Conservation (phyloP, 306 rosid genomes). For the Vachellia pachyceras region DNA sequence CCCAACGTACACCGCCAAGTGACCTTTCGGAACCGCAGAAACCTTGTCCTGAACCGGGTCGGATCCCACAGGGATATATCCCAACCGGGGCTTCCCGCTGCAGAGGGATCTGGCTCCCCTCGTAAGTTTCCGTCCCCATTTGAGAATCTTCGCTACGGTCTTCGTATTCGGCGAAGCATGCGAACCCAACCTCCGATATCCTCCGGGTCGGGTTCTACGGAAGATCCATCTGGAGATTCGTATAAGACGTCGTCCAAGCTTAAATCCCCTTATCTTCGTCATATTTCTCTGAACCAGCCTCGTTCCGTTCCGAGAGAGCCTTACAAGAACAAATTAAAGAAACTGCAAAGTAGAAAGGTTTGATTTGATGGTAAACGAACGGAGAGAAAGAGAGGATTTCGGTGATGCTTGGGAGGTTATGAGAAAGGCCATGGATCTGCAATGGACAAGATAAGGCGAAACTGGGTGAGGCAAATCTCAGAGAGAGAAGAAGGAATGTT, state of each 20-base stretch:
- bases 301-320: neutral
- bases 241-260: constrained; percentile 60
- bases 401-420: constrained; percentile 18
- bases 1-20: constrained; percentile 87
- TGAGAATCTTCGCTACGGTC: constrained; percentile 52
- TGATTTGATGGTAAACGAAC: neutral
- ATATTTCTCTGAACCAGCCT: constrained; percentile 17
- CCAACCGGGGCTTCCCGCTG: constrained; percentile 38
- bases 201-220: constrained; percentile 36
- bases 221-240: constrained; percentile 57
- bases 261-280: constrained; percentile 63
- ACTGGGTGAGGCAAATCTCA: constrained; percentile 63
- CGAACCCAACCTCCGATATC: constrained; percentile 36
- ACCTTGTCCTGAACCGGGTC: constrained; percentile 32
- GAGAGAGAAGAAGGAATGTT: constrained; percentile 70
- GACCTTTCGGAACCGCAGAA: constrained; percentile 74
- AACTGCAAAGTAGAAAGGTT: neutral
- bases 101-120: constrained; percentile 61
- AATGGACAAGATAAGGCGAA: constrained; percentile 66
- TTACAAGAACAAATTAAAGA: neutral
- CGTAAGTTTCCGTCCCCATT: constrained; percentile 64
- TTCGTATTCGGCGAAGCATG: constrained; percentile 14
- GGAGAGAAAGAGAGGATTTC: neutral
- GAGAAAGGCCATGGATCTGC: constrained; percentile 85
- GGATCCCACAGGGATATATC: constrained; percentile 51